Evolutionary conservation across 805 yeast species (phyloP), one percentile per base, ranked within the genome.

Genomic region (Yarrowia sp.): DNA sequence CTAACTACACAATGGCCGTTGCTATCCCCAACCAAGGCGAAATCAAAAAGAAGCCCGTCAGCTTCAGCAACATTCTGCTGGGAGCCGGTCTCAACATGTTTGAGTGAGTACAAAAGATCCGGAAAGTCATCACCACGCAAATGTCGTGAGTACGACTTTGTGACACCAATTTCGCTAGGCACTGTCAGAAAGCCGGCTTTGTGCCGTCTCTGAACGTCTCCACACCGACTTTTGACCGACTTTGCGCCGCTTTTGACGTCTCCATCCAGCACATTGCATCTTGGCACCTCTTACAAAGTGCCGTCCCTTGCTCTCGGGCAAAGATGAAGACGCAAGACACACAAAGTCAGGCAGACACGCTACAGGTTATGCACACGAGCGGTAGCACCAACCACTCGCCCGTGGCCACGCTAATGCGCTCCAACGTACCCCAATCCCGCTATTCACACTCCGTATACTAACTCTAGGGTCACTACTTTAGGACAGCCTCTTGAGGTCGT

Each of bases 401-500:
- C 3, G 30, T 24, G 6, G 30, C 30, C 30, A 24, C 15, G 13
- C 63, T 40, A 30, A 10, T 55, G 63, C 47, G 36, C 38, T 30
- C 9, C n/a, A 46, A 13, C 34, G 13, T 14, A 17, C 34, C 36
- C 47, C 63, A 40, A 55, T 49, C 46, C 36, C 47, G 20, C 46
- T 40, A 24, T 43, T 13, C 63, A 36, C 42, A 50, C 9, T 39
- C 30, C 3, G 30, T 24, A 24, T 43, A 43, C 56, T 65, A 24
- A 40, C 66, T 33, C 36, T 65, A 77, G 79, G 78, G 98, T 88
- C 66, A 90, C 98, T 70, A 89, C 98, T 13, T 83, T 95, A 73
- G 99, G 99, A 68, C 99, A 95, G 79, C 99, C 99, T 13, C 82
- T 95, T 70, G 99, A 95, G 81, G 99, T 95, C 66, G 83, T 87